Evolutionary conservation across 1,284 basidiomycete genomes (phyloP).

Genomic region (Ustilago cynodontis): DNA sequence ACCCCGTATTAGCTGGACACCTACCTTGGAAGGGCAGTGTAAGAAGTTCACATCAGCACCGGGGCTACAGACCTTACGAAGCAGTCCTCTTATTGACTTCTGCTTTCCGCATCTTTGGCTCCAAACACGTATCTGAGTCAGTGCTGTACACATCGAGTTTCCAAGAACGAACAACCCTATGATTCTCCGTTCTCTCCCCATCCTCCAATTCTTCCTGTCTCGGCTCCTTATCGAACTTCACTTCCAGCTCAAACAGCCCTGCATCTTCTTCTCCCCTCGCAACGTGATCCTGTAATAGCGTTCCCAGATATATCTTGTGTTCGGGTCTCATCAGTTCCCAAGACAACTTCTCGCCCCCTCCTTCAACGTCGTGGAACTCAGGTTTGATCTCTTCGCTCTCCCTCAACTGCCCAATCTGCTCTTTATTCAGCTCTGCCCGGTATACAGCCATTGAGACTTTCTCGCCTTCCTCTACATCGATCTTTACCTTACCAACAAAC

Average conservation of each 20-base stretch:
- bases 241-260: constrained; percentile 9
- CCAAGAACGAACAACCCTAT: constrained; percentile 15
- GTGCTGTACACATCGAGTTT: background rate
- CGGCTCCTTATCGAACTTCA: constrained; percentile 19
- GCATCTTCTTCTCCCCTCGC: background rate
- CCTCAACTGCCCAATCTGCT: background rate
- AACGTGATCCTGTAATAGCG: background rate
- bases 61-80: no score
- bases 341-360: background rate
- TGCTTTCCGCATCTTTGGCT: no score
- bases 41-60: no score
- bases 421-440: background rate
- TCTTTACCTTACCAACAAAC: constrained; percentile 6
- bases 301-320: constrained; percentile 11
- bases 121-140: background rate
- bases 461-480: constrained; percentile 22
- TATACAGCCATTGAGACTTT: constrained; percentile 18
- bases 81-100: background rate
- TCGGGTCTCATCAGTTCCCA: constrained; percentile 15
- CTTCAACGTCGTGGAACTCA: background rate
- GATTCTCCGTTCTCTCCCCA: constrained; percentile 25
- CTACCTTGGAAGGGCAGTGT: no score
- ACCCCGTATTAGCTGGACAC: no score
- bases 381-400: constrained; percentile 9
- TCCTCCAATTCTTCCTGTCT: background rate